Base-by-base conservation (phyloP, 495 filamentous ascomycete species). In the Xylaria nigripes region DNA sequence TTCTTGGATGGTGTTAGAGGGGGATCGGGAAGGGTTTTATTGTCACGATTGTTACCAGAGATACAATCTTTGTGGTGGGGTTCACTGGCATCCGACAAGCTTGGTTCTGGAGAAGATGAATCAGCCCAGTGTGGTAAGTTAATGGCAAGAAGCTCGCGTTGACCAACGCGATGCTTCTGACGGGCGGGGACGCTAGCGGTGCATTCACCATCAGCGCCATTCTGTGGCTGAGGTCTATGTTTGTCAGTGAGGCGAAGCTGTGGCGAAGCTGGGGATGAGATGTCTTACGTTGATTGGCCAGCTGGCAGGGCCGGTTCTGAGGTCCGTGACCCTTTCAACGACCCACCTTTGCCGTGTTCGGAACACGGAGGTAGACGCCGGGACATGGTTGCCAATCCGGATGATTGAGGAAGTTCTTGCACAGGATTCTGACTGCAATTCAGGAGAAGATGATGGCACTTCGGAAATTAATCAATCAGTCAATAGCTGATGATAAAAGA, bases 71-170 rank as follows among this genome's bases (percentile, higher is more conserved):
- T 23, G 21, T 43, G 23, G 25, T n/a, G 49, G n/a, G 13, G 18
- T 16, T 40, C 34, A 22, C 43, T 29, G 34, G 21, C 30, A 24
- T 48, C 48, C 18, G 55, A 47, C 12, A 9, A 32, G 25, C 48
- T 34, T 34, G 45, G n/a, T 8, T 43, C 46, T 50, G 49, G 43
- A 41, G 41, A 48, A 22, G 55, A 48, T 30, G 48, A 18, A 38
- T 42, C 42, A 18, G 24, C 32, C 55, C 55, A 58, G 19, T 45
- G 32, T 30, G 4, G 27, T 30, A 5, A 10, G 44, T 36, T 23
- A 50, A 54, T 45, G 15, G 45, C 44, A 22, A 27, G 27, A 45
- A 54, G 40, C 40, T 58, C 56, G 50, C 56, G 56, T 54, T 36
- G 10, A 48, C 44, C 44, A 46, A 50, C 50, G 50, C 50, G 44